Percentiles rank a stretch among this genome's conserved stretches.
Evolutionary conservation across 1,284 basidiomycete species (phyloP).

Genomic region (Dichomitus squalens): DNA sequence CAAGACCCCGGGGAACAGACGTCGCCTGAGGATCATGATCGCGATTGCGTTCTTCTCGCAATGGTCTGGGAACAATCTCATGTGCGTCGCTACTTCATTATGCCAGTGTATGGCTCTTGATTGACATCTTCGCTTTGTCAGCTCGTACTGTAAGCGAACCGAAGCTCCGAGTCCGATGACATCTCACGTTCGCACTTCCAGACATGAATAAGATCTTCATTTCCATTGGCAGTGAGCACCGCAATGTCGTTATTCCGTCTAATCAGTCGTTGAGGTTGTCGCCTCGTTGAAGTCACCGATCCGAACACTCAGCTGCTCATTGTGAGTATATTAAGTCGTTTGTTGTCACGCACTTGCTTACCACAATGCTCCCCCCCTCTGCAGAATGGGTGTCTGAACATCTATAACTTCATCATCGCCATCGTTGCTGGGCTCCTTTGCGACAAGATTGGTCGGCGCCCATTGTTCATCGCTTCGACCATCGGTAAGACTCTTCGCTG

Average conservation of each 20-base stretch:
- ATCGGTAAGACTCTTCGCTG: conserved; percentile 29
- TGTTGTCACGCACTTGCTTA: background rate
- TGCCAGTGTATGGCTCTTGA: too few relatives aligned
- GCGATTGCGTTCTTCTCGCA: conserved; percentile 66
- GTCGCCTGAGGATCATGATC: conserved; percentile 54
- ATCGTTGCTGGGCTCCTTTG: conserved; percentile 49
- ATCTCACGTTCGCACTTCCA: background rate
- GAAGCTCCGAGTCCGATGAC: background rate
- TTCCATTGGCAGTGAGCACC: conserved; percentile 43
- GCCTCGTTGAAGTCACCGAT: conserved; percentile 42
- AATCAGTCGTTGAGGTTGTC: background rate
- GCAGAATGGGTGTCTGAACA: conserved; percentile 53
- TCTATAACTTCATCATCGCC: conserved; percentile 56
- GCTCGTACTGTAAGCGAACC: conserved; percentile 33
- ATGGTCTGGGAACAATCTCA: conserved; percentile 67
- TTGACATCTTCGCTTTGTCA: conserved; percentile 7
- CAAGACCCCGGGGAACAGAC: conserved; percentile 54
- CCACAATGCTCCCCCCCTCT: too few relatives aligned
- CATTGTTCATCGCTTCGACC: conserved; percentile 55
- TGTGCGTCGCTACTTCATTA: conserved; percentile 33
- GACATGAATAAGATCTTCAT: conserved; percentile 56
- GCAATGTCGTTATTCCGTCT: background rate
- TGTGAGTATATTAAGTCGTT: conserved; percentile 19
- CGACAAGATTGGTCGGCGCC: conserved; percentile 53
- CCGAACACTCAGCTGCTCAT: conserved; percentile 52